Evolutionary conservation across 2,329 filamentous ascomycete species (phyloP), one percentile per base, ranked within the genome.

Genomic region (Microcyclosporella mali): DNA sequence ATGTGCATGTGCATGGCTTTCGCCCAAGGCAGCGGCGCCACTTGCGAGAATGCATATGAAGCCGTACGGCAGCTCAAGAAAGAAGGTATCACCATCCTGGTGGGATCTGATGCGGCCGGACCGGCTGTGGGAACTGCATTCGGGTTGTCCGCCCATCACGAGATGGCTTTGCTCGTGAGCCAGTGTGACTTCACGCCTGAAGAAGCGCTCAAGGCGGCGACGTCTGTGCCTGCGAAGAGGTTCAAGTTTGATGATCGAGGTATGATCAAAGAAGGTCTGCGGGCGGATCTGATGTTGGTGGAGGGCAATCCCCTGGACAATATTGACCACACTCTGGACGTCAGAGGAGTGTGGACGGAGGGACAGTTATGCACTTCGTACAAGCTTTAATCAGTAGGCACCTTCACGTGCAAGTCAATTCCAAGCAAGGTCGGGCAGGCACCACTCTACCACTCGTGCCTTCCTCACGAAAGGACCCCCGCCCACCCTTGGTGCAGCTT

Each of bases 341-440:
- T 71, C 16, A 58, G 64, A n/a, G 66, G 63, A 1, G 67, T 71
- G 1, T 71, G 69, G 69, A 58, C 66, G n/a, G 60, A 64, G 21
- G 68, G 69, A 2, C 33, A 41, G 31, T 34, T 56, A 16, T 54
- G 52, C 25, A 43, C 40, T 36, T 25, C 38, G 6, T 51, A 51
- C 18, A 42, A 41, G 21, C 21, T 25, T 4, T 25, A 9, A 25
- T n/a, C n/a, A 9, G 21, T 6, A 6, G 21, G 9, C 21, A 9
- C 21, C 9, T 25, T 25, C 21, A 25, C 21, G 4, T 25, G 21
- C 9, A 9, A 25, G 9, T 25, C 9, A 9, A 25, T 6, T 25
- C 21, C 9, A 9, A 25, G 21, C 9, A 25, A 4, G 21, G 21
- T 9, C 9, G 4, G 21, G 21, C 21, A 9, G 4, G 21, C 21